Base-by-base conservation (phyloP, 805 yeast species). In the Hanseniaspora valbyensis region DNA sequence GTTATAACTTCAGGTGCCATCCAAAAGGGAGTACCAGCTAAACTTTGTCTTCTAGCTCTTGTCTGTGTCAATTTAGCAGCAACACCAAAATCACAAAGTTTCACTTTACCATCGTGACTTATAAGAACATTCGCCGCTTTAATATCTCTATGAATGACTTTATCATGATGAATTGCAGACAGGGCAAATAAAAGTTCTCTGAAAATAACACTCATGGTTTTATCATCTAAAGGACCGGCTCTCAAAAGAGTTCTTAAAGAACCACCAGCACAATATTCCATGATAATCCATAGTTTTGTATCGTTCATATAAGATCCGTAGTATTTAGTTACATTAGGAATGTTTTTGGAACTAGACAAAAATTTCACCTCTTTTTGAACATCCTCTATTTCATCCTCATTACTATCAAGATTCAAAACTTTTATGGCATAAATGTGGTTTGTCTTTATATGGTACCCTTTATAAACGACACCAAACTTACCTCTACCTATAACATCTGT, bases 1-100 rank as follows among this genome's bases (percentile, higher is more conserved):
- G 85, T 75, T 36, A 90, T 90, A 29, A 90, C 98, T 64, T 90
- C 98, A 0, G 98, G 98, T 0, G 98, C 96, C 98, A 92, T 92
- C 98, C 98, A 92, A 62, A 88, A 92, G 0, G 94, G 94, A 0
- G 95, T 84, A 7, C 95, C 95, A 0, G 95, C 97, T 78, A 94
- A 88, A 0, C 98, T 92, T 32, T 90, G 84, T 58, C 98, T 73
- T 62, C 88, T 86, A 42, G 81, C 64, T 18, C 80, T 77, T 34
- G 81, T 75, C 33, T 89, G 74, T 2, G 94, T 78, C 40, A 89
- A 69, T 62, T 87, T 90, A 1, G 96, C 96, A 0, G 99, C 98
- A 21, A 94, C 98, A 29, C 99, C 99, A 67, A 92, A 92, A 65
- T 92, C 99, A 72, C 97, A 90, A 41, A 92, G 73, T 60, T 85